Conservation (phyloP, 768 basidiomycete genomes). For the Hygrophorus pudorinus region DNA sequence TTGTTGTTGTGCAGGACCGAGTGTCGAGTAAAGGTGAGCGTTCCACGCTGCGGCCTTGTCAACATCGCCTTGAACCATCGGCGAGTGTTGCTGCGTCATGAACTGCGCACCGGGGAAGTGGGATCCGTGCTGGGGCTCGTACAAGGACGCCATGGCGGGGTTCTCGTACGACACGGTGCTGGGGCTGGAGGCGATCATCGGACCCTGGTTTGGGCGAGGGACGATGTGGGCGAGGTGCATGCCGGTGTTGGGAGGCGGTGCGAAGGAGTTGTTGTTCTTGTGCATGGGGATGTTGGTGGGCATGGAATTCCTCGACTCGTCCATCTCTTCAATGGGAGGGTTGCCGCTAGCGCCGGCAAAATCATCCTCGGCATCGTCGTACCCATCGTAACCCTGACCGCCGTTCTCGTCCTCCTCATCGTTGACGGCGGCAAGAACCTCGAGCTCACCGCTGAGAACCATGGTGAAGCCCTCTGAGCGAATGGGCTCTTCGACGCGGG, state of each 20-base stretch:
- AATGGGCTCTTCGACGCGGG: conserved; percentile 62
- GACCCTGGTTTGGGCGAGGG: conserved; percentile 21
- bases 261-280: conserved; percentile 26
- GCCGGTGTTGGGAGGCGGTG: conserved; percentile 17
- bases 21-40: conserved; percentile 7
- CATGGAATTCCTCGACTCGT: conserved; percentile 16
- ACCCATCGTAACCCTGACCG: conserved; percentile 26
- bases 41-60: conserved; percentile 10
- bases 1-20: conserved; percentile 7
- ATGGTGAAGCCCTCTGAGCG: conserved; percentile 65
- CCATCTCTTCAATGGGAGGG: conserved; percentile 20
- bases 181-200: conserved; percentile 36
- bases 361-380: conserved; percentile 34
- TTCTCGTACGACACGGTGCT: conserved; percentile 40
- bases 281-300: conserved; percentile 18
- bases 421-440: conserved; percentile 42
- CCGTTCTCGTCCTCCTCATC: conserved; percentile 51
- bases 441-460: conserved; percentile 62
- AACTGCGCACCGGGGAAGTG: conserved; percentile 10
- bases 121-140: conserved; percentile 5
- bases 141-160: conserved; percentile 30
- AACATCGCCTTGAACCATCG: conserved; percentile 1
- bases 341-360: conserved; percentile 13
- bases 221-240: conserved; percentile 18
- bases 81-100: conserved; percentile 14